These are phyloP conservation scores for Candida stauntonica DNA, from an alignment of 805 yeast species.

Conservation along the genomic window DNA sequence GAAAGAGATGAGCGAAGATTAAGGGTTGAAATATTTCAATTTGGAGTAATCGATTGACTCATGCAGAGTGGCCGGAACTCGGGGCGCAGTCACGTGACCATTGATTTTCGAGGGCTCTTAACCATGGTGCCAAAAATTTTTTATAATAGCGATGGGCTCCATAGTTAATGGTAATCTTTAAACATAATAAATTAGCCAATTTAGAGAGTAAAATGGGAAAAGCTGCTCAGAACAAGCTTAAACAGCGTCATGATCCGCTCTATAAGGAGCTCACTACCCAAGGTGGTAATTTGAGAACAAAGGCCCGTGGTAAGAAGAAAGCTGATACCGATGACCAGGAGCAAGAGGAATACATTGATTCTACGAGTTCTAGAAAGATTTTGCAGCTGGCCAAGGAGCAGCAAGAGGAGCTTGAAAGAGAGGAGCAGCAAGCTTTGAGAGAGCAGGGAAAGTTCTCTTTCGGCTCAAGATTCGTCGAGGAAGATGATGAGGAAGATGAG, in stretches of 20 bases:
- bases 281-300: conserved; percentile 61
- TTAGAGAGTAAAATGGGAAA: conserved; percentile 53
- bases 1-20: no score
- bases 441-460: conserved; percentile 26
- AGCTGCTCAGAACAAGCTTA: conserved; percentile 46
- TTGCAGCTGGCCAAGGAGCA: conserved; percentile 88
- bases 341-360: conserved; percentile 67
- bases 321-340: conserved; percentile 40
- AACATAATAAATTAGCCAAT: background rate
- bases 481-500: conserved; percentile 43
- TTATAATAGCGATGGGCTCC: conserved; percentile 5
- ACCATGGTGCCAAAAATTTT: background rate
- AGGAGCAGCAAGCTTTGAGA: conserved; percentile 39
- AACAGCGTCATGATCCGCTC: conserved; percentile 77
- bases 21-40: no score
- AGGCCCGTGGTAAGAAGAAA: conserved; percentile 33
- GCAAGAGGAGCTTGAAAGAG: conserved; percentile 82
- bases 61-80: background rate
- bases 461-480: conserved; percentile 41
- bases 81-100: background rate
- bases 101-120: no score
- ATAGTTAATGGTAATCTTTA: background rate
- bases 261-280: conserved; percentile 72
- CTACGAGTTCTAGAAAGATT: conserved; percentile 78
- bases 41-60: background rate